Percentiles rank a stretch among this genome's conserved stretches.
These are phyloP conservation scores for Phylloporus rhodoxanthus DNA, from an alignment of 768 basidiomycete genomes.

Conservation along the genomic window DNA sequence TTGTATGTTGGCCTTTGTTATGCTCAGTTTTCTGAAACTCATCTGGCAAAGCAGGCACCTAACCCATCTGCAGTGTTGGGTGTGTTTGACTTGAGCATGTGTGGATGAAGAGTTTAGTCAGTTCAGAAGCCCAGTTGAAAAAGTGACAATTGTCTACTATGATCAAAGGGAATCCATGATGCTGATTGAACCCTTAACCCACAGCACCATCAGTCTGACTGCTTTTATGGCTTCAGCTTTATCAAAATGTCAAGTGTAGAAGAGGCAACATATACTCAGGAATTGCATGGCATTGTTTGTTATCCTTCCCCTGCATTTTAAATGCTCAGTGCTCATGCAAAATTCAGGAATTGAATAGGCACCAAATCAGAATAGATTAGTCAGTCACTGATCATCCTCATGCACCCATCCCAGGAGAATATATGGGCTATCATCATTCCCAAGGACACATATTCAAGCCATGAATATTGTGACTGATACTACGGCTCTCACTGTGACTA, in stretches of 20 bases:
- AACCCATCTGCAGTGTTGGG: conserved; percentile 87
- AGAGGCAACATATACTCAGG: conserved; percentile 85
- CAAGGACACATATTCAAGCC: conserved; percentile 41
- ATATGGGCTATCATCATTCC: conserved; percentile 84
- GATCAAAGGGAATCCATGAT: conserved; percentile 79
- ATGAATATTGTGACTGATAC: conserved; percentile 42
- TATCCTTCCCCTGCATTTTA: neutral
- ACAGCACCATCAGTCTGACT: conserved; percentile 66
- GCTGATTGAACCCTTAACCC: conserved; percentile 17
- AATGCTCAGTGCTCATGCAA: conserved; percentile 10
- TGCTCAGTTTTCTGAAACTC: conserved; percentile 23
- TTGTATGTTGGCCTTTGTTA: conserved; percentile 47
- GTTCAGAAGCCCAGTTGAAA: conserved; percentile 86
- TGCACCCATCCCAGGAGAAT: conserved; percentile 94
- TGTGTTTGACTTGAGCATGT: conserved; percentile 97
- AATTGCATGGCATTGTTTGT: conserved; percentile 87
- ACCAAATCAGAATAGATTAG: conserved; percentile 94
- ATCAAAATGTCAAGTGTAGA: conserved; percentile 89
- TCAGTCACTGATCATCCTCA: conserved; percentile 93
- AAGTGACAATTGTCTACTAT: conserved; percentile 94
- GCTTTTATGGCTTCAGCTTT: conserved; percentile 97
- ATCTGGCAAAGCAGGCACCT: conserved; percentile 63
- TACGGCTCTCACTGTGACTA: conserved; percentile 38
- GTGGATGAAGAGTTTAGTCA: conserved; percentile 93
- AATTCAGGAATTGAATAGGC: conserved; percentile 82